Evolutionary conservation across 495 filamentous ascomycete genomes (phyloP), one percentile per base, ranked within the genome.

Genomic region (Jackrogersella minutella): DNA sequence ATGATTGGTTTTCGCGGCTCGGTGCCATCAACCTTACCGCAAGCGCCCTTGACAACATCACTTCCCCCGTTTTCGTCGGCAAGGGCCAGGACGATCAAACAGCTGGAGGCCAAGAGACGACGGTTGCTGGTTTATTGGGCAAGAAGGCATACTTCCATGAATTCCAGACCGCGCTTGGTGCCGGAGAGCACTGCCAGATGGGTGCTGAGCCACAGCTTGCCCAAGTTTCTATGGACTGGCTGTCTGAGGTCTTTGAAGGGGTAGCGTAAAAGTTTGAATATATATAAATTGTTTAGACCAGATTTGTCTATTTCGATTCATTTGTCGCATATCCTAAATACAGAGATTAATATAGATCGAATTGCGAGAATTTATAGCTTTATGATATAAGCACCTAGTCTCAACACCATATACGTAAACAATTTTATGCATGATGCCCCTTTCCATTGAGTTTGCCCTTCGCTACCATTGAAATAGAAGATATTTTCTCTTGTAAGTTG

Each of bases 11-110:
- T n/a, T 64, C 37, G 5, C 13, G 44, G 31, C 52, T 62, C 6
- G 63, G 69, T 5, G 17, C 54, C 17, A 67, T 68, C 34, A 71
- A 44, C 10, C 56, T 79, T 31, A 62, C 71, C 46, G 71, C 50
- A 8, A 54, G 41, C 3, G 13, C 76, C 16, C 39, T 68, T 5
- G 44, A 63, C 6, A 75, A 78, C 44, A 69, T 80, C 21, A 37
- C 67, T 13, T 61, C 58, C 5, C 78, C 78, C 1, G 73, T 78
- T n/a, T 79, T 74, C 47, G 62, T 79, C 9, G 78, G 71, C 9
- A 64, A 76, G 47, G 73, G 72, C 14, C 56, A 76, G 57, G 33
- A 72, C 11, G 78, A 81, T 17, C 44, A 26, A 22, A 50, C 67
- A 17, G 72, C 62, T 31, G 56, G 51, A 24, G 77, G 76, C 11